phyloP scores from a whole-genome alignment of 164 flowering plant genomes.

The Houttuynia cordata region DNA sequence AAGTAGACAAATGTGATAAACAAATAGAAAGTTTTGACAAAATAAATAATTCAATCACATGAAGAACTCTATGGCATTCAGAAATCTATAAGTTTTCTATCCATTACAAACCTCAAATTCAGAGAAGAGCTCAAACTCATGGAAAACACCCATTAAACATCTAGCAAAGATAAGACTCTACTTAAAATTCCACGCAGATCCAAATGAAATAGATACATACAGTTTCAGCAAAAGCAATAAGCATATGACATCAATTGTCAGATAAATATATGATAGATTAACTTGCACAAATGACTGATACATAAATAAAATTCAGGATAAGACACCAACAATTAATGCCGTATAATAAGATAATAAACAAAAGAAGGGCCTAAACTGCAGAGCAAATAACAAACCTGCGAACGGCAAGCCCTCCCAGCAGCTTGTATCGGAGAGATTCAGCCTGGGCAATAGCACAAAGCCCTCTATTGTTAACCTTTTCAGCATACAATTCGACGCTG shows the following conservation, averaged over 20 bases:
- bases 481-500: slow-evolving; percentile 55
- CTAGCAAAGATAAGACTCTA: no score
- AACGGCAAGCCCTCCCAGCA: slow-evolving; percentile 71
- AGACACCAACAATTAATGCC: no score
- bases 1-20: not conserved
- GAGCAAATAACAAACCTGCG: slow-evolving; percentile 23
- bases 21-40: not conserved
- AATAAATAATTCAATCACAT: not conserved
- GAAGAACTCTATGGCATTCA: not conserved
- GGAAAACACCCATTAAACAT: not conserved
- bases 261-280: no score
- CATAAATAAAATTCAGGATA: no score
- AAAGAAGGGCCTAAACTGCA: not conserved
- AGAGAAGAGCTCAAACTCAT: not conserved
- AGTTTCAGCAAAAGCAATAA: not conserved
- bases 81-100: not conserved
- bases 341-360: not conserved
- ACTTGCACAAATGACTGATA: no score
- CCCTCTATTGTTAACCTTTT: slow-evolving; percentile 56
- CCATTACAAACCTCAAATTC: not conserved
- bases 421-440: slow-evolving; percentile 65
- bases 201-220: not conserved
- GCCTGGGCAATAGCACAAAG: slow-evolving; percentile 68
- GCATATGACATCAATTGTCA: no score
- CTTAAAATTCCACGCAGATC: not conserved